Evolutionary conservation across 2,329 filamentous ascomycete genomes (phyloP).

Genomic region (Sporothrix euskadiensis): DNA sequence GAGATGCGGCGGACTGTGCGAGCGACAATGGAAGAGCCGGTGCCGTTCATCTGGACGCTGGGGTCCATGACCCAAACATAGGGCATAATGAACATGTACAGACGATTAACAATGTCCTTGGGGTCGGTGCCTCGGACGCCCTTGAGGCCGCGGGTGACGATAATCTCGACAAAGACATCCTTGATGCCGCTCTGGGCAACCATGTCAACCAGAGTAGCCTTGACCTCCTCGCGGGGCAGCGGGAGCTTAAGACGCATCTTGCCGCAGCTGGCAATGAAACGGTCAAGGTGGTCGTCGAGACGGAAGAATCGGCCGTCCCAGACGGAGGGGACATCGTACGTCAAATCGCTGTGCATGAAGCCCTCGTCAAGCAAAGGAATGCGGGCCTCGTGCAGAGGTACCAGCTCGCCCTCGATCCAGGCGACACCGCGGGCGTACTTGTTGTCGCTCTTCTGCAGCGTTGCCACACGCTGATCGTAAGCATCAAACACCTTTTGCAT

Average conservation of each 20-base stretch:
- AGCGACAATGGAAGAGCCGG: slow-evolving; percentile 45
- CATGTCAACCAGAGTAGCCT: slow-evolving; percentile 47
- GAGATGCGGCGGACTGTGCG: slow-evolving; percentile 39
- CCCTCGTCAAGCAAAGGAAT: slow-evolving; percentile 54
- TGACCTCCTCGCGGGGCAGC: slow-evolving; percentile 44
- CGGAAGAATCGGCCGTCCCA: slow-evolving; percentile 56
- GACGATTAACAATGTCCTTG: slow-evolving; percentile 44
- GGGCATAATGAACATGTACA: slow-evolving; percentile 52
- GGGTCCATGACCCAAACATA: slow-evolving; percentile 55
- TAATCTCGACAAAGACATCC: slow-evolving; percentile 53
- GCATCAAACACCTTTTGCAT: slow-evolving; percentile 29
- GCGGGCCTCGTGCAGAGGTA: slow-evolving; percentile 48
- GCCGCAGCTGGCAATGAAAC: slow-evolving; percentile 46
- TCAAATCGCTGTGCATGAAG: slow-evolving; percentile 54
- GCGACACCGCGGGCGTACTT: slow-evolving; percentile 48
- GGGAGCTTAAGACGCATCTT: slow-evolving; percentile 51
- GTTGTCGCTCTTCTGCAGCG: slow-evolving; percentile 41
- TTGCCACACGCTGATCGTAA: slow-evolving; percentile 25
- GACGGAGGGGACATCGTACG: slow-evolving; percentile 54
- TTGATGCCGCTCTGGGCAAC: slow-evolving; percentile 48
- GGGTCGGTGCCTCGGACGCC: slow-evolving; percentile 43
- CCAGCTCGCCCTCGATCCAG: slow-evolving; percentile 47
- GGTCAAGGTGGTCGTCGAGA: slow-evolving; percentile 50
- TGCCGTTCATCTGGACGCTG: slow-evolving; percentile 44
- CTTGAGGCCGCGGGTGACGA: slow-evolving; percentile 51